A percentile compares a stretch with the other conserved stretches of the same genome.
These are phyloP conservation scores for Globisporangium megalacanthum DNA, from an alignment of 352 stramenopile species.

Conservation along the genomic window DNA sequence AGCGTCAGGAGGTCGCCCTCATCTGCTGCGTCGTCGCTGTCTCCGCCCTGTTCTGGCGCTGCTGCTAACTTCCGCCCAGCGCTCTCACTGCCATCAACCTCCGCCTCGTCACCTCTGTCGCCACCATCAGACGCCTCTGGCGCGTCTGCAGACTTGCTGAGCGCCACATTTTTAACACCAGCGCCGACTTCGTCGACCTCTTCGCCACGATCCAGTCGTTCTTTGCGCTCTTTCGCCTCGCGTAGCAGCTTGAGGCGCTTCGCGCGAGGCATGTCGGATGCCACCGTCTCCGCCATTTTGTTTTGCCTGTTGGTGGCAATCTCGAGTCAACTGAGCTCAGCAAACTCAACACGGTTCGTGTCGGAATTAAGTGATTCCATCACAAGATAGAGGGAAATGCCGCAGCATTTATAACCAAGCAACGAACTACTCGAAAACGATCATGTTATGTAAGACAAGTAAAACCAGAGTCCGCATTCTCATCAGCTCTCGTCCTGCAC, in stretches of 20 bases:
- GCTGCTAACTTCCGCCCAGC: background rate
- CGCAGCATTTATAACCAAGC: too few species aligned
- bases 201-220: constrained; percentile 33
- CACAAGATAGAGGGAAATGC: too few species aligned
- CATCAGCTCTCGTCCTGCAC: background rate
- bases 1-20: constrained; percentile 69
- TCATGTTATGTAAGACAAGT: too few species aligned
- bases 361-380: background rate
- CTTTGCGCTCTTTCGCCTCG: constrained; percentile 78
- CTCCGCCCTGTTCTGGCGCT: constrained; percentile 17
- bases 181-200: constrained; percentile 12
- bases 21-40: constrained; percentile 18
- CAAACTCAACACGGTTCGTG: background rate
- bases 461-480: too few species aligned
- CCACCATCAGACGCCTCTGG: background rate
- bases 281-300: constrained; percentile 11
- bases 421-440: too few species aligned
- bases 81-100: background rate
- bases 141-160: constrained; percentile 12
- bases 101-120: background rate
- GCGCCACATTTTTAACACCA: constrained; percentile 5
- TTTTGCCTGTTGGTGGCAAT: background rate
- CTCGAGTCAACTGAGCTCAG: background rate
- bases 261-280: constrained; percentile 60
- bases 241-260: constrained; percentile 84